Percentiles rank a stretch among this genome's conserved stretches.
Evolutionary conservation across 345 rosid species (phyloP).

Genomic region (Pistacia vera): DNA sequence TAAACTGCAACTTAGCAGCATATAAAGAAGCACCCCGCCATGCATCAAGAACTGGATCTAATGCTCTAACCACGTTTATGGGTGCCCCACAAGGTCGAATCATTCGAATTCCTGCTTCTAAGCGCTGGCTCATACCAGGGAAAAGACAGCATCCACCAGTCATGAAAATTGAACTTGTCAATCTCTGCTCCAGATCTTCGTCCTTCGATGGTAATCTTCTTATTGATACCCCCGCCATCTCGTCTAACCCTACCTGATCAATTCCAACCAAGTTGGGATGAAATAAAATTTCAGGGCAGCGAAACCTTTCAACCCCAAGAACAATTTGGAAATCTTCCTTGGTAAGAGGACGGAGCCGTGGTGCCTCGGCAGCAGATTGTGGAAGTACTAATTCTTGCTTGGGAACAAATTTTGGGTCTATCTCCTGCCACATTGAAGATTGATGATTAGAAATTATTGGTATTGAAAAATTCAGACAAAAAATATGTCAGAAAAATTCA

Average conservation of each 20-base stretch:
- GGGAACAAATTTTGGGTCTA: constrained; percentile 78
- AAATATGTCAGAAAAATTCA: not conserved
- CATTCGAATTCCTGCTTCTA: constrained; percentile 83
- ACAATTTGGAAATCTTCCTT: constrained; percentile 89
- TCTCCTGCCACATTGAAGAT: constrained; percentile 46
- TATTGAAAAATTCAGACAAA: not conserved
- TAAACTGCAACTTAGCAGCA: constrained; percentile 62
- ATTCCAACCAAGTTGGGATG: constrained; percentile 84
- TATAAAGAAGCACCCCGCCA: constrained; percentile 96
- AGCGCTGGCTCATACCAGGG: constrained; percentile 67
- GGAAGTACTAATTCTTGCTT: constrained; percentile 50
- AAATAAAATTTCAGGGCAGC: constrained; percentile 88
- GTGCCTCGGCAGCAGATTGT: constrained; percentile 65
- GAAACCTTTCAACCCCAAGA: constrained; percentile 79
- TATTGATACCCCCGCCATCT: constrained; percentile 79
- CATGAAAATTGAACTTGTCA: constrained; percentile 73
- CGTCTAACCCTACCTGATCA: constrained; percentile 85
- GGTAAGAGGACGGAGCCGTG: constrained; percentile 61
- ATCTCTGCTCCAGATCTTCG: constrained; percentile 51
- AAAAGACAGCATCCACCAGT: constrained; percentile 81
- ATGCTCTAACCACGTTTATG: constrained; percentile 65
- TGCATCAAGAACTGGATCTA: constrained; percentile 86
- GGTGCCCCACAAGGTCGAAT: constrained; percentile 73
- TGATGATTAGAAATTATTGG: not conserved
- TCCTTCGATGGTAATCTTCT: constrained; percentile 53